phyloP scores from a whole-genome alignment of 768 basidiomycete species.

The Favolaschia claudopus region DNA sequence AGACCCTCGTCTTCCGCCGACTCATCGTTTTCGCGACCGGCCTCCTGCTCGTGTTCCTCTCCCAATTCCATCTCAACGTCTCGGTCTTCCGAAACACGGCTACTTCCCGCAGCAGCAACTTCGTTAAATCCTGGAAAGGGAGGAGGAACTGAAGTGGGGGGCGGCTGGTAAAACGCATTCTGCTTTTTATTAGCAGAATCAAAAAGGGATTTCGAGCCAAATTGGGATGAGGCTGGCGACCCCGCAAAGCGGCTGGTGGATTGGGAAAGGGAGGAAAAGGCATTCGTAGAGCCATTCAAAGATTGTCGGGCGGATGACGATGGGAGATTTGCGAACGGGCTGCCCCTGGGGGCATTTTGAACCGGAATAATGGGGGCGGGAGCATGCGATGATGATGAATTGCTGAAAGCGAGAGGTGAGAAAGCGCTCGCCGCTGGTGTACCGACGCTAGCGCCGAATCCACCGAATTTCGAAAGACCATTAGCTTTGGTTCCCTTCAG shows the following conservation, averaged over 20 bases:
- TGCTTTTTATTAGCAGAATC: constrained; percentile 56
- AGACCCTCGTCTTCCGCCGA: constrained; percentile 26
- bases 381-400: constrained; percentile 10
- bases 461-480: constrained; percentile 16
- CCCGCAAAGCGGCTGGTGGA: constrained; percentile 28
- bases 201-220: constrained; percentile 6
- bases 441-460: constrained; percentile 3
- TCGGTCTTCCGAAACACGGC: constrained; percentile 1
- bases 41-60: constrained; percentile 21
- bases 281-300: constrained; percentile 9
- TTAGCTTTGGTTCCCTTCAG: constrained; percentile 29
- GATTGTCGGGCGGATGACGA: constrained; percentile 6
- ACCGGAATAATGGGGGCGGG: constrained; percentile 14
- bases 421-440: constrained; percentile 13
- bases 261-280: constrained; percentile 28
- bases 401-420: constrained; percentile 13
- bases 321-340: not conserved
- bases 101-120: not conserved
- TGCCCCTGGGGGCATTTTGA: constrained; percentile 14
- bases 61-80: constrained; percentile 29
- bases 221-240: constrained; percentile 43
- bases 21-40: constrained; percentile 25
- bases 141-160: constrained; percentile 41
- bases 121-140: constrained; percentile 22
- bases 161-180: constrained; percentile 76